Base-by-base conservation (phyloP, 2,329 filamentous ascomycete species). In the Aschersonia sp. region DNA sequence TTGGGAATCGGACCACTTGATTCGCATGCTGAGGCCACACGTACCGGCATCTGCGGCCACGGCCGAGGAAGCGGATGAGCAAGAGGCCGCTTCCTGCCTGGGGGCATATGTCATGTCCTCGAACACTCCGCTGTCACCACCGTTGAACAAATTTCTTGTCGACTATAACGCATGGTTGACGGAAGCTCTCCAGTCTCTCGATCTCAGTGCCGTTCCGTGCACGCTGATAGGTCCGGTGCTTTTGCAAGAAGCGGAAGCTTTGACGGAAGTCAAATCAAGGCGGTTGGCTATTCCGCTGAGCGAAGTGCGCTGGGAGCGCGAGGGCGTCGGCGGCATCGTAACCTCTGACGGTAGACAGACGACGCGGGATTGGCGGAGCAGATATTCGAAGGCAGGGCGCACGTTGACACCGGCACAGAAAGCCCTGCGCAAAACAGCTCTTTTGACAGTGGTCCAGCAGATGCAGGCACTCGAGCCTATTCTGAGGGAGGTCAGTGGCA, bases 211-310 rank as follows among this genome's bases (percentile, higher is more conserved):
- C 1, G 79, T 87, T 41, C 89, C 89, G 1, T 95, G 88, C 61
- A 83, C 86, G 5, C 71, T 83, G 32, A 78, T 94, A 41, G 78
- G 81, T 4, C 75, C 88, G n/a, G 72, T 81, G 50, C 74, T 95
- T 43, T 71, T 87, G n/a, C 83, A 90, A 59, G 88, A 95, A 61
- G 74, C 83, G 5, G 85, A 89, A 43, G 67, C 67, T 1, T 70
- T 95, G 7, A 72, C 72, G 45, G 81, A 84, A 40, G 71, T 88
- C 32, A 80, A 79, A 46, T 84, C 77, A 49, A 81, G 84, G 41
- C 80, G 90, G 35, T 71, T 95, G 46, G 90, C 87, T n/a, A 83
- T 95, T 30, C 89, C 88, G 1, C 71, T 95, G 0, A 83, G 84
- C 43, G 85, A 94, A 60, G 73, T 92, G 43, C 79, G 85, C 45